Base-by-base conservation (phyloP, 1,284 basidiomycete genomes). In the Neolentinus lepideus region DNA sequence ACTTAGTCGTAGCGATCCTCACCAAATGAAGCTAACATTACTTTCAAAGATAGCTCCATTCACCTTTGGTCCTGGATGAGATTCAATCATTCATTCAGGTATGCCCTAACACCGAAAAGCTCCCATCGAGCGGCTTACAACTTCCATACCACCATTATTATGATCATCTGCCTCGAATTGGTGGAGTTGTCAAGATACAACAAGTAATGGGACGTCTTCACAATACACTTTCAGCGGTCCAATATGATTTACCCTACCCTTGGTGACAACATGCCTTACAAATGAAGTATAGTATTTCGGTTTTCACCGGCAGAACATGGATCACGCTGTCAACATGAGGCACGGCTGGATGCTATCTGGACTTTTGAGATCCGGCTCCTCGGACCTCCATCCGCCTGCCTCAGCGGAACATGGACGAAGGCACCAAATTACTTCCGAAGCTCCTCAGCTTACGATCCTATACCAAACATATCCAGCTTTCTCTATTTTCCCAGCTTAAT, bases 301-400 rank as follows among this genome's bases (percentile, higher is more conserved):
- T 43, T 16, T 16, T 43, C 38, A 43, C 38, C 38, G 38, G 38
- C 6, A 43, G 38, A 43, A 43, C 38, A 43, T n/a, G 38, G 38
- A 43, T 43, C 47, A 50, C 47, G 47, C 47, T 50, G 47, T 11
- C 24, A 50, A 50, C 47, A 50, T 50, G 47, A 50, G 47, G 47
- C 47, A 50, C 24, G 47, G 25, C 27, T 25, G 4, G 47, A 21
- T 50, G 47, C 22, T 50, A 50, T 50, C 47, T 50, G 38, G 38
- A 16, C 29, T 31, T 25, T 25, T 50, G 47, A 50, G 22, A 29
- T 50, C 27, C 27, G 47, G 47, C 24, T 16, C 16, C 12, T 50
- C 47, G 24, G 47, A 50, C 27, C 27, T 50, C 16, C n/a, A 29
- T 25, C 9, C 47, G 11, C 12, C 27, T 50, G 6, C 12, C 22